A percentile compares a stretch with the other conserved stretches of the same genome.
These are phyloP conservation scores for Cystobasidium slooffiae DNA, from an alignment of 1,284 basidiomycete genomes.

Conservation along the genomic window DNA sequence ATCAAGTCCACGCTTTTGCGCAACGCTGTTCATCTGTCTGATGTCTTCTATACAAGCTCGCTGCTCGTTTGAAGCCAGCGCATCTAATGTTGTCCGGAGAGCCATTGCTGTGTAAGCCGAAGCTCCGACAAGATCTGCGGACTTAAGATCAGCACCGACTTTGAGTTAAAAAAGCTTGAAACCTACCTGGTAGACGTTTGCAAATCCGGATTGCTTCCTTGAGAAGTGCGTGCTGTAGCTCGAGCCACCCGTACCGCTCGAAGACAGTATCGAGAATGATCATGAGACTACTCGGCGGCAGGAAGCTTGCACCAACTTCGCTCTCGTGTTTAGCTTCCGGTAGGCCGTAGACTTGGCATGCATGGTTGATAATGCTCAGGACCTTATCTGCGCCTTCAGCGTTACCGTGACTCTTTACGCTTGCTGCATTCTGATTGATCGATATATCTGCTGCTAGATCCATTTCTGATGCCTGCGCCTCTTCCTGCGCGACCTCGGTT, in stretches of 20 bases:
- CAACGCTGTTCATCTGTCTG: constrained; percentile 47
- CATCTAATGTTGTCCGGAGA: constrained; percentile 40
- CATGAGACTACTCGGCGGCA: constrained; percentile 47
- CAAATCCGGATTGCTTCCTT: constrained; percentile 88
- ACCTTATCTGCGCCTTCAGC: constrained; percentile 78
- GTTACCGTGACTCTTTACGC: constrained; percentile 44
- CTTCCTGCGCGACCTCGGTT: constrained; percentile 35
- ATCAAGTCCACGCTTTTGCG: constrained; percentile 42
- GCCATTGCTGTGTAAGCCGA: constrained; percentile 47
- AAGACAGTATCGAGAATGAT: constrained; percentile 50
- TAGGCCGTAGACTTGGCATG: constrained; percentile 77
- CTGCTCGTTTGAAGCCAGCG: constrained; percentile 53
- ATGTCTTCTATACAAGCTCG: constrained; percentile 50
- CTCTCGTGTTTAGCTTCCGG: constrained; percentile 47
- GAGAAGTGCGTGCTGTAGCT: constrained; percentile 86
- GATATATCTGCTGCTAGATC: constrained; percentile 12
- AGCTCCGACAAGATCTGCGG: constrained; percentile 52
- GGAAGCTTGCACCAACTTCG: constrained; percentile 32
- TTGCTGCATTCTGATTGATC: background rate
- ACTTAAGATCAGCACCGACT: background rate
- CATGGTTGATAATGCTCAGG: constrained; percentile 70
- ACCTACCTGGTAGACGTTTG: constrained; percentile 82
- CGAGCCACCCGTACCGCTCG: constrained; percentile 80
- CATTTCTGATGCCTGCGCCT: constrained; percentile 6
- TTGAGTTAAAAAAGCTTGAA: too few species aligned